phyloP scores from a whole-genome alignment of 192 early-diverging fungal genomes.

The Neocallimastix lanati region DNA sequence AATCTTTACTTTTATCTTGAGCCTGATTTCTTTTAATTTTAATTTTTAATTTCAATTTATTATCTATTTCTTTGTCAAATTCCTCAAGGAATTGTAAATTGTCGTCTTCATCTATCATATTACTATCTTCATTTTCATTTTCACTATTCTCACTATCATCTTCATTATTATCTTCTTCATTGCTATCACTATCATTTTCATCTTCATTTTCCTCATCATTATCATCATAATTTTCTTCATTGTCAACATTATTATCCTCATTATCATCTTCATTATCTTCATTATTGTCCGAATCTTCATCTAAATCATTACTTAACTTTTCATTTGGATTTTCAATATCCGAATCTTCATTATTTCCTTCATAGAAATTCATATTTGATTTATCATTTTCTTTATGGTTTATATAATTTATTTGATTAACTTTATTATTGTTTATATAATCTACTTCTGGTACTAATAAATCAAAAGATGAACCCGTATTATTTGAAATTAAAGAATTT shows the following conservation, averaged over 20 bases:
- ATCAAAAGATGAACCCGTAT: not conserved
- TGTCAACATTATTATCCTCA: not conserved
- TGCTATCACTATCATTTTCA: conserved; percentile 8
- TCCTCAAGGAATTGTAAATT: conserved; percentile 10
- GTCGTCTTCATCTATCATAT: conserved; percentile 8
- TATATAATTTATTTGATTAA: no score
- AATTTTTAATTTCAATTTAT: not conserved
- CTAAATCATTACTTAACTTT: not conserved
- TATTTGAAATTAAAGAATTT: not conserved
- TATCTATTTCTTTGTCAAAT: conserved; percentile 9
- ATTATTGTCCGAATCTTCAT: conserved; percentile 3
- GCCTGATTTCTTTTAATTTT: not conserved
- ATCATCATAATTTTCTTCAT: conserved; percentile 2
- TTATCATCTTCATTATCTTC: no score
- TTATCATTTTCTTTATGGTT: not conserved
- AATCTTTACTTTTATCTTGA: not conserved
- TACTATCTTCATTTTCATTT: conserved; percentile 4
- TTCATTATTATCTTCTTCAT: conserved; percentile 1
- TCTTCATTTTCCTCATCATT: conserved; percentile 13
- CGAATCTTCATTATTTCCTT: not conserved
- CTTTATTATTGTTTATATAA: no score
- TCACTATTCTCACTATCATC: conserved; percentile 7
- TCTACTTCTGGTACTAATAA: not conserved
- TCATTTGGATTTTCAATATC: conserved; percentile 2
- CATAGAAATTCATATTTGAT: no score